A percentile compares a stretch with the other conserved stretches of the same genome.
These are phyloP conservation scores for Pleurotus citrinopileatus DNA, from an alignment of 768 basidiomycete genomes.

Conservation along the genomic window DNA sequence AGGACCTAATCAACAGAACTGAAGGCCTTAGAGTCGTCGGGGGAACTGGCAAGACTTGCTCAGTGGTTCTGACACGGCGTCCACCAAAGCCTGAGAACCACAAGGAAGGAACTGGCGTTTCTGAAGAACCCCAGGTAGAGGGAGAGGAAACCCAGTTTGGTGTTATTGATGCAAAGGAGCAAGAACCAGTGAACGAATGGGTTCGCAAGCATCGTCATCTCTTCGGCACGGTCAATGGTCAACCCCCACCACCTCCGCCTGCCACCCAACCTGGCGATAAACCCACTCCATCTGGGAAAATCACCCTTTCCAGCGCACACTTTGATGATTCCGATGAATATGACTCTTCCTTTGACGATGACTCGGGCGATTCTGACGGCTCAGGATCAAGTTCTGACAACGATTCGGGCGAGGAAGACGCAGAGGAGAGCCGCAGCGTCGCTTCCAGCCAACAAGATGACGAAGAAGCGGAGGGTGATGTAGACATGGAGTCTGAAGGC, in stretches of 20 bases:
- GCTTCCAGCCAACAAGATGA: too few relatives aligned
- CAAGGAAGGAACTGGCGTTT: constrained; percentile 34
- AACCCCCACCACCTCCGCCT: neutral
- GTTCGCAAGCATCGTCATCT: constrained; percentile 50
- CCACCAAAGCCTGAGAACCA: constrained; percentile 21
- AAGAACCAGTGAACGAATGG: constrained; percentile 66
- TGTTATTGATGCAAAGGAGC: constrained; percentile 70
- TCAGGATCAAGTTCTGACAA: constrained; percentile 29
- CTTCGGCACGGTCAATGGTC: constrained; percentile 42
- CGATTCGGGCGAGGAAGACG: constrained; percentile 18
- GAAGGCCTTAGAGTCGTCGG: constrained; percentile 55
- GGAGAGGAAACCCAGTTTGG: constrained; percentile 64
- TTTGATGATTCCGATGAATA: constrained; percentile 44
- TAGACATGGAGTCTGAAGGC: constrained; percentile 36
- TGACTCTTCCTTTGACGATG: constrained; percentile 39
- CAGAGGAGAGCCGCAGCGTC: too few relatives aligned
- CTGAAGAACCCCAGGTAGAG: constrained; percentile 40
- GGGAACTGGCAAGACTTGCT: constrained; percentile 66
- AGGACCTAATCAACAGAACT: constrained; percentile 47
- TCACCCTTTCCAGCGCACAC: constrained; percentile 15
- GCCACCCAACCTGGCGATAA: neutral
- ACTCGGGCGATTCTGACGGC: constrained; percentile 33
- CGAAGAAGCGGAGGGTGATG: constrained; percentile 26
- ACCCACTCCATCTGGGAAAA: constrained; percentile 26
- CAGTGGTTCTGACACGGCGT: constrained; percentile 50